Conservation (phyloP, 1,139 yeast species). For the Blastobotrys persicus region DNA sequence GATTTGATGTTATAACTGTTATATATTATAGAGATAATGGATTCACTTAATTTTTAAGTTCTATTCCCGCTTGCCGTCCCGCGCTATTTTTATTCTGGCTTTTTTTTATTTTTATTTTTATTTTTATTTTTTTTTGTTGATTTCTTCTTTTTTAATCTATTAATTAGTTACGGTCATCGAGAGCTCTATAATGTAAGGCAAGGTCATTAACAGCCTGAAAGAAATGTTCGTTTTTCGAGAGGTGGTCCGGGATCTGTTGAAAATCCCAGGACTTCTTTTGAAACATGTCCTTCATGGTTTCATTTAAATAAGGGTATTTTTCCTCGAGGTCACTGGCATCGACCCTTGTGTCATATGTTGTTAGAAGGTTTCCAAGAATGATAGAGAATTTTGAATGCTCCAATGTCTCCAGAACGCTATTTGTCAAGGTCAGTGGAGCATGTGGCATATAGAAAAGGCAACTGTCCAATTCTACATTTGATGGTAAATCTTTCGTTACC, state of each 20-base stretch:
- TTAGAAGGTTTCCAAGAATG: conserved; percentile 39
- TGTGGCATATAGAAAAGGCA: conserved; percentile 66
- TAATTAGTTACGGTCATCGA: neutral
- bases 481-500: conserved; percentile 25
- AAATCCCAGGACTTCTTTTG: conserved; percentile 19
- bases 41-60: neutral
- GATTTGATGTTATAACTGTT: conserved; percentile 1
- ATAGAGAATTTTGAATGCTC: conserved; percentile 33
- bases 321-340: conserved; percentile 21
- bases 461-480: conserved; percentile 6
- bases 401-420: conserved; percentile 38
- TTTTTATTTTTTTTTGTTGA: conserved; percentile 24
- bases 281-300: conserved; percentile 15
- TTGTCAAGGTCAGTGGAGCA: conserved; percentile 63
- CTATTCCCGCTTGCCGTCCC: too few relatives aligned
- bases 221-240: conserved; percentile 33
- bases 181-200: conserved; percentile 30
- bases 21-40: neutral
- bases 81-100: too few relatives aligned
- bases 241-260: conserved; percentile 22
- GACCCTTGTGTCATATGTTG: conserved; percentile 28
- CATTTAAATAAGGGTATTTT: conserved; percentile 25
- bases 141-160: neutral
- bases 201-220: conserved; percentile 38
- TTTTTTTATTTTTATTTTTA: too few relatives aligned